phyloP scores from a whole-genome alignment of 768 basidiomycete genomes.

The Calocybe gangraenosa region DNA sequence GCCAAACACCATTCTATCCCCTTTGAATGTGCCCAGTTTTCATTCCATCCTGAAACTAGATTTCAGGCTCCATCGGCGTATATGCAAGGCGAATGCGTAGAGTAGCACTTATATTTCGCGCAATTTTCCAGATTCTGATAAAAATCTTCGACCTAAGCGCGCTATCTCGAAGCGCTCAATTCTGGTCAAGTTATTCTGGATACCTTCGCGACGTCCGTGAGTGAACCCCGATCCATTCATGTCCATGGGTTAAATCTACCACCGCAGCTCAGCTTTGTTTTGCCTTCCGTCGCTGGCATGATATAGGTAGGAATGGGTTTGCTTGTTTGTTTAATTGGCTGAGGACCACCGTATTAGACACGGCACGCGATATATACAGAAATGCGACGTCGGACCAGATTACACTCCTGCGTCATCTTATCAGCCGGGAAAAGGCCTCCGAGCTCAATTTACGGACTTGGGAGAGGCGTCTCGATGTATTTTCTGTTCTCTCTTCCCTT shows the following conservation, averaged over 20 bases:
- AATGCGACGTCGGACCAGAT: slow-evolving; percentile 62
- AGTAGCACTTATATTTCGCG: slow-evolving; percentile 27
- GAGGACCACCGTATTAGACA: slow-evolving; percentile 33
- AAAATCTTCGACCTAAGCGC: slow-evolving; percentile 54
- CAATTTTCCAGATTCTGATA: too few relatives aligned
- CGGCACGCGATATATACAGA: slow-evolving; percentile 61
- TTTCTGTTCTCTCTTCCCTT: not conserved
- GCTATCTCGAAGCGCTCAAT: slow-evolving; percentile 72
- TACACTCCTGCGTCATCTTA: slow-evolving; percentile 41
- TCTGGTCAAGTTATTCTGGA: slow-evolving; percentile 84
- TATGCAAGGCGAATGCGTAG: slow-evolving; percentile 46
- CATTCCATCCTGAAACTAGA: slow-evolving; percentile 14
- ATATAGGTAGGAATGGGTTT: slow-evolving; percentile 49
- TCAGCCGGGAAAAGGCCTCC: slow-evolving; percentile 37
- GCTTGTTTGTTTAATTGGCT: not conserved
- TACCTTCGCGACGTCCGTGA: slow-evolving; percentile 75
- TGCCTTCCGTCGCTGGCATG: slow-evolving; percentile 69
- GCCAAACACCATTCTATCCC: slow-evolving; percentile 65
- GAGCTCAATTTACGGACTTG: slow-evolving; percentile 25
- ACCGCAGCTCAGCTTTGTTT: slow-evolving; percentile 67
- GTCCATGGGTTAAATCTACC: not conserved
- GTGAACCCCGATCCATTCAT: slow-evolving; percentile 24
- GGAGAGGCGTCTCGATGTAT: slow-evolving; percentile 23
- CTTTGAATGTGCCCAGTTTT: slow-evolving; percentile 53
- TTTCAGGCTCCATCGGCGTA: slow-evolving; percentile 12